Percentiles rank a stretch among this genome's conserved stretches.
phyloP scores from a whole-genome alignment of 116 monocot species.

The Phalaenopsis hybrid region DNA sequence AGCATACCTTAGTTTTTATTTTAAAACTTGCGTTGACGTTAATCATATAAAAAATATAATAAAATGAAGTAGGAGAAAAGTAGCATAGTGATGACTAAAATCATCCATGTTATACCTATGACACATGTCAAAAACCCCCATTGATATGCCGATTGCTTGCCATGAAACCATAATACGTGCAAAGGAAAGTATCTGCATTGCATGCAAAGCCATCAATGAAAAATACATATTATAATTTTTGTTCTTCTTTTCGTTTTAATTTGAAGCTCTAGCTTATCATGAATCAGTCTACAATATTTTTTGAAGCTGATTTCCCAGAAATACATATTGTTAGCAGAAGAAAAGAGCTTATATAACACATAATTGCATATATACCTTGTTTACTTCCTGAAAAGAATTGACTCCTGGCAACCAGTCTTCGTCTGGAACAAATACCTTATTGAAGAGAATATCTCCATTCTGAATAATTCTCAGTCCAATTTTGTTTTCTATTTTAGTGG shows the following conservation, averaged over 20 bases:
- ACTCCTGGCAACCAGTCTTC: constrained; percentile 80
- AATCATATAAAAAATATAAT: not conserved
- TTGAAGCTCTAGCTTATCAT: too few relatives aligned
- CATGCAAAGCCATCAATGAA: not conserved
- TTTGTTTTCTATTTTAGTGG: constrained; percentile 92
- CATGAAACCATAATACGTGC: constrained; percentile 94
- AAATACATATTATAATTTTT: too few relatives aligned
- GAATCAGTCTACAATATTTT: too few relatives aligned
- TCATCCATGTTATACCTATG: constrained; percentile 37
- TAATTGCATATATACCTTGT: constrained; percentile 41
- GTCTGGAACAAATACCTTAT: constrained; percentile 87
- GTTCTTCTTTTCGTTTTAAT: too few relatives aligned
- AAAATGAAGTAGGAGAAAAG: not conserved
- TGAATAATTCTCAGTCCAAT: constrained; percentile 95
- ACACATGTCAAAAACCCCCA: constrained; percentile 93
- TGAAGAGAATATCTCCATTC: constrained; percentile 87
- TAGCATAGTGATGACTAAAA: not conserved
- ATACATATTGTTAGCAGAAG: too few relatives aligned
- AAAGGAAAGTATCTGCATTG: constrained; percentile 65
- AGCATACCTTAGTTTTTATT: constrained; percentile 47
- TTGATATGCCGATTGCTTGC: constrained; percentile 88
- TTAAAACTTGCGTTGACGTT: not conserved
- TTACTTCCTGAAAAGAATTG: constrained; percentile 89
- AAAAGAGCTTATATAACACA: too few relatives aligned
- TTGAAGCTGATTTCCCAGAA: too few relatives aligned